Evolutionary conservation across 371 early-diverging fungal genomes (phyloP).

Genomic region (Mortierella sp.): DNA sequence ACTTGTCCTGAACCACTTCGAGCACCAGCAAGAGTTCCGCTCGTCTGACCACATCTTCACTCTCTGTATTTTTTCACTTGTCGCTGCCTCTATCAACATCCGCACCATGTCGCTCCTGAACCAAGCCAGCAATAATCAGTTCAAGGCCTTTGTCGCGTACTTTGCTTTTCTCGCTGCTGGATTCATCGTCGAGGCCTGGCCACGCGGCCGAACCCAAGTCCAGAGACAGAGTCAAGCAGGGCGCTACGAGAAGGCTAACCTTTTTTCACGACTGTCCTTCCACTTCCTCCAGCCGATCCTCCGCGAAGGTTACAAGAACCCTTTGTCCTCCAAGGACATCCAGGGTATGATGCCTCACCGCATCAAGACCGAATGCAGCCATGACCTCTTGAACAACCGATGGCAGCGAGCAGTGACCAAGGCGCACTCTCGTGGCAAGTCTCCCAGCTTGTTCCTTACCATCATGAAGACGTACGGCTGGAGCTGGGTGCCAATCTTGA

Average conservation of each 20-base stretch:
- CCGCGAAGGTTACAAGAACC: slow-evolving; percentile 31
- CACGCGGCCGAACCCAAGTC: slow-evolving; percentile 49
- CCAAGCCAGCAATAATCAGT: slow-evolving; percentile 33
- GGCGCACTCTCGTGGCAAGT: slow-evolving; percentile 22
- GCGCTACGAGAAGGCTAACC: slow-evolving; percentile 46
- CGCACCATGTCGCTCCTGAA: slow-evolving; percentile 41
- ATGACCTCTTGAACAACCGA: slow-evolving; percentile 14
- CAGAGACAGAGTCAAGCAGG: slow-evolving; percentile 36
- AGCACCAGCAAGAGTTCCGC: slow-evolving; percentile 39
- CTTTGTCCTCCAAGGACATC: slow-evolving; percentile 36
- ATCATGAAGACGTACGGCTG: slow-evolving; percentile 25
- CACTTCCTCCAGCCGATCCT: slow-evolving; percentile 46
- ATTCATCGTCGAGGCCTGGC: slow-evolving; percentile 43
- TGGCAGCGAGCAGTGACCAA: slow-evolving; percentile 37
- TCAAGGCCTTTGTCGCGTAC: slow-evolving; percentile 40
- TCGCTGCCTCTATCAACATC: slow-evolving; percentile 49
- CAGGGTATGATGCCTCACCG: slow-evolving; percentile 39
- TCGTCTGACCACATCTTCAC: slow-evolving; percentile 39
- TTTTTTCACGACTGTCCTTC: slow-evolving; percentile 39
- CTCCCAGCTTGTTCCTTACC: slow-evolving; percentile 35
- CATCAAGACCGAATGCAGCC: slow-evolving; percentile 30
- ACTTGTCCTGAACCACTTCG: slow-evolving; percentile 34
- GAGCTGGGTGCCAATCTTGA: slow-evolving; percentile 35
- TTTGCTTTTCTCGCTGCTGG: slow-evolving; percentile 41
- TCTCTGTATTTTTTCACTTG: slow-evolving; percentile 34